Evolutionary conservation across 371 early-diverging fungal genomes (phyloP), one percentile per base, ranked within the genome.

Genomic region (Vavraia culicis): DNA sequence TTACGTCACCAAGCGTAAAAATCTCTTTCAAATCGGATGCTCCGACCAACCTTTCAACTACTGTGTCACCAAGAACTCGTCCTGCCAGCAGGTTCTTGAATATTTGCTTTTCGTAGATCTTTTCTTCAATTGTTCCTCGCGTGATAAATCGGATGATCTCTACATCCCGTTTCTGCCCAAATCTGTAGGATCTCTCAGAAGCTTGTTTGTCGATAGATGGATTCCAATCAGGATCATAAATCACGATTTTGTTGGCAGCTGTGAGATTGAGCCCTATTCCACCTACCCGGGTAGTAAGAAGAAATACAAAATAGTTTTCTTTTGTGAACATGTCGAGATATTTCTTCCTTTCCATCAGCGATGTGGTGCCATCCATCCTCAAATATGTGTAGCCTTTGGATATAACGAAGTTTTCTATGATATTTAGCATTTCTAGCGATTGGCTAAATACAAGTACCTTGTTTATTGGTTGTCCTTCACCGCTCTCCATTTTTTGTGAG

Each of bases 331-430:
- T 42, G 23, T 42, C 21, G 49, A 50, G 41, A 15, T 47, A 35
- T 7, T 4, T 21, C 4, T 42, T 50, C 11, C 94, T 77, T 19
- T 74, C 67, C 53, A 76, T 73, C 3, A 88, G 76, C 1, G 85
- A 76, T 0, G 90, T 91, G 4, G 73, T 76, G 0, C 96, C 96
- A 69, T 90, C 89, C 88, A 94, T 88, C 15, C 83, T 77, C 18
- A 76, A 66, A 63, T 80, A 89, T 8, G 41, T 50, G 59, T 78
- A 78, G 0, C 61, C 47, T 40, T 75, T 74, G 35, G 75, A 73
- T 0, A 75, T 46, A 8, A 81, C 53, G 67, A 80, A 75, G 8
- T 58, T 61, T 62, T 88, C 83, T 1, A 93, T 56, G 42, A 96
- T 88, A 54, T 91, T 83, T 23, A 83, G 76, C 86, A 91, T 89